Evolutionary conservation across 2,329 filamentous ascomycete species (phyloP), one percentile per base, ranked within the genome.

Genomic region (Tricladium varicosporioides): DNA sequence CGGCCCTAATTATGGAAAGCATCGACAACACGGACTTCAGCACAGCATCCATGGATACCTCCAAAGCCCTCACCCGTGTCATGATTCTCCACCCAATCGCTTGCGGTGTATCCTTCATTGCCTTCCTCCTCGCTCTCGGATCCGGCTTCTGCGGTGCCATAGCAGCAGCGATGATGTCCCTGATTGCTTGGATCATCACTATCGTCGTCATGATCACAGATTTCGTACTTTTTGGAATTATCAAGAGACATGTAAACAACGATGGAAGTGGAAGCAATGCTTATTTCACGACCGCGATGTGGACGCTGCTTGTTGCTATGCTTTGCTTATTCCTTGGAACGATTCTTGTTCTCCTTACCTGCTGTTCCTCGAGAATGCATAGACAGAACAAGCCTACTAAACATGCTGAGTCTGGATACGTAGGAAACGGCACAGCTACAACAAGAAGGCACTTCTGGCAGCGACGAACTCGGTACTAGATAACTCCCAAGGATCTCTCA

Each of bases 61-160:
- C 77, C 57, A 76, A 76, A 61, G 73, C 70, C 27, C 74, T 86
- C 43, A 85, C 83, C 44, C 74, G 75, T 61, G 80, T 81, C 60
- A 82, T 87, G 81, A 71, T 87, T 52, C 76, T 87, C 57, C 84
- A 87, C 73, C 82, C 84, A 27, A 73, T 87, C 65, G 81, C 77
- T n/a, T 76, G 77, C 58, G 82, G 73, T 54, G 69, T 86, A 2
- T 74, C 78, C 63, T 85, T 86, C 72, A 73, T 85, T 60, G 80
- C 82, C 58, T 85, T 85, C 71, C 66, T 84, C 48, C 72, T 84
- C 49, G 78, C 78, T 47, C 66, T 82, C 36, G 78, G 78, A 59
- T 72, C 81, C 2, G 80, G 80, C 57, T 58, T 80, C 63, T 63
- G 77, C 48, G 82, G 81, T 60, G 79, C 80, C 0, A 69, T 86